phyloP scores from a whole-genome alignment of 257 asterid species.

The Solanum commersonii region DNA sequence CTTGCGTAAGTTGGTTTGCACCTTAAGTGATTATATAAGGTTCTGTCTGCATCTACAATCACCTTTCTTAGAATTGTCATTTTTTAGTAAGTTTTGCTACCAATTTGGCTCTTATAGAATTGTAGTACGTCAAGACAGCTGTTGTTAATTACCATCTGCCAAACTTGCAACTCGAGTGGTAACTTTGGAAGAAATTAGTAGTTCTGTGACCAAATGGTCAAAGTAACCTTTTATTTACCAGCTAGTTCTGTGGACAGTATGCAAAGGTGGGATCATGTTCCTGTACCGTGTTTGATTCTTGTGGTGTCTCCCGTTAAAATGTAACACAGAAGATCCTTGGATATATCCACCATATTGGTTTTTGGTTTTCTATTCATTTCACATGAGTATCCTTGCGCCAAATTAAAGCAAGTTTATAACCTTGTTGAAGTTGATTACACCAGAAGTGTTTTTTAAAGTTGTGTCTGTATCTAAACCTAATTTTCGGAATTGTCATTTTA shows the following conservation, averaged over 20 bases:
- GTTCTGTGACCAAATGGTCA: background rate
- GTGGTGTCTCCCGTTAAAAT: background rate
- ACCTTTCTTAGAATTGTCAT: background rate
- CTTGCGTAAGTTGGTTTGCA: background rate
- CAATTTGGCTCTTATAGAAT: background rate
- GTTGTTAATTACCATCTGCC: background rate
- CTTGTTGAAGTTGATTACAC: background rate
- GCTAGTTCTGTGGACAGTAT: background rate
- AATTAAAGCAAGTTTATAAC: background rate
- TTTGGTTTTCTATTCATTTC: background rate
- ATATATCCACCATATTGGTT: background rate
- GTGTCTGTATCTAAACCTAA: background rate
- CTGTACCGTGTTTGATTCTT: background rate
- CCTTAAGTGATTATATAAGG: background rate
- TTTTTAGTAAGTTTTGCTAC: background rate
- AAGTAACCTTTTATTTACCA: background rate
- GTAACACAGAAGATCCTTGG: background rate
- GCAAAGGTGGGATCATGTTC: background rate
- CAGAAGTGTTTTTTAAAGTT: background rate
- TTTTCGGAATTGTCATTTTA: background rate
- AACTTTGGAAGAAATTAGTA: background rate
- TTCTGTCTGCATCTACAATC: background rate
- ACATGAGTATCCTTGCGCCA: background rate
- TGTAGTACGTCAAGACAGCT: background rate
- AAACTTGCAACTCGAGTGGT: background rate